Base-by-base conservation (phyloP, 768 basidiomycete species). In the Lentinula aciculospora region DNA sequence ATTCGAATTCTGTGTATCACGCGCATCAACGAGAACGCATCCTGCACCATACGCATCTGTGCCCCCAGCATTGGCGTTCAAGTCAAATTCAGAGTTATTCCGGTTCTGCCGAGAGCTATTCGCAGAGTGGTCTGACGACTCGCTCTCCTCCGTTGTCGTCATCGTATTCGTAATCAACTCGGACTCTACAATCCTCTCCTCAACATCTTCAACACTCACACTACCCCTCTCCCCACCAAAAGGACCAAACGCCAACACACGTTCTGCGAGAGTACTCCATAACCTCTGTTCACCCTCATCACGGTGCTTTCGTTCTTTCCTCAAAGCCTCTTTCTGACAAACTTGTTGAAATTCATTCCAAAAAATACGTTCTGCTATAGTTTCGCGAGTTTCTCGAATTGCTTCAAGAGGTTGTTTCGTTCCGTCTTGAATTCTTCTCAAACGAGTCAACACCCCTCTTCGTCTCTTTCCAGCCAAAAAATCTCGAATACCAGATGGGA, bases 221-320 rank as follows among this genome's bases (percentile, higher is more conserved):
- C 6, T n/a, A 2, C 32, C 32, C n/a, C 34, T 31, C 23, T 6
- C 36, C 3, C 17, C n/a, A 39, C 19, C 51, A 19, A 28, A 39
- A 36, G 96, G 96, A 0, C 97, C 97, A 71, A 98, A 94, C 19
- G 90, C 84, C 94, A 94, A 95, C 2, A 95, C 81, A 55, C 73
- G 78, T 53, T 93, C 88, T 0, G 73, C 76, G 10, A 92, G 66
- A 40, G 81, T 83, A 4, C 68, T 71, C 97, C 97, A 99, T 9
- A 53, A 27, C 23, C 5, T 37, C 32, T 23, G 12, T 37, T 53
- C 34, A 37, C 27, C 51, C 12, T 8, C 34, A 10, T 39, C 51
- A 0, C 51, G 32, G 15, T 53, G 15, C n/a, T 53, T 53, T 5
- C 32, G 21, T n/a, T 36, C 34, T 15, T 53, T 53, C 13, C 36